Evolutionary conservation across 345 rosid genomes (phyloP), one percentile per base, ranked within the genome.

Genomic region (Linum lewisii): DNA sequence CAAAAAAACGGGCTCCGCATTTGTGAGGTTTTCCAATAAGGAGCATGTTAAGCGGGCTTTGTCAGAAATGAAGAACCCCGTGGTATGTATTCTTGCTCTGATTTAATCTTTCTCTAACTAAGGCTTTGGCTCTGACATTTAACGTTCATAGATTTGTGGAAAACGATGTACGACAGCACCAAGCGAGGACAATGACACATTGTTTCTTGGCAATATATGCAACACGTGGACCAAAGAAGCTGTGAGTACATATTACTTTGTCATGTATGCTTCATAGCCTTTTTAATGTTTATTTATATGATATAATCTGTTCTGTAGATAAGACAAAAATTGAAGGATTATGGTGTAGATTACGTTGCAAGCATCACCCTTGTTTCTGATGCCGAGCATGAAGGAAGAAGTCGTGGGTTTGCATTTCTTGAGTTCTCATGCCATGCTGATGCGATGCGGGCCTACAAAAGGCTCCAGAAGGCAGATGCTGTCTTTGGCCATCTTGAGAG

Each of bases 171-270:
- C 81, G 63, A 80, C 83, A 47, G 85, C 83, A 51, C 88, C 78
- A 23, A 83, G 88, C 29, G 82, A 83, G 71, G 88, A 83, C 71
- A 80, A 83, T 67, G 83, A 80, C 63, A 78, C 82, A 47, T 71
- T 83, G 67, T 80, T 83, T 56, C 61, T 83, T 63, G 88, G 88
- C 20, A 83, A 83, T 73, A 75, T 83, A 66, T 78, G 83, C 74
- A 83, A 80, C 73, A 80, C 85, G 61, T 83, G 88, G 85, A 80
- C 88, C 21, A 83, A 78, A 61, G 85, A 80, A 72, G 85, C 85
- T 59, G 85, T 78, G 65, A 83, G 88, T 73, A 57, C 68, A 56
- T 66, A 32, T 51, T 25, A 42, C 32, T 42, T 51, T 67, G 13
- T 59, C 36, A 34, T 45, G 24, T 54, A 5, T 54, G 57, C 15